Base-by-base conservation (phyloP, 345 rosid genomes). In the Eucalyptus lansdowneana region DNA sequence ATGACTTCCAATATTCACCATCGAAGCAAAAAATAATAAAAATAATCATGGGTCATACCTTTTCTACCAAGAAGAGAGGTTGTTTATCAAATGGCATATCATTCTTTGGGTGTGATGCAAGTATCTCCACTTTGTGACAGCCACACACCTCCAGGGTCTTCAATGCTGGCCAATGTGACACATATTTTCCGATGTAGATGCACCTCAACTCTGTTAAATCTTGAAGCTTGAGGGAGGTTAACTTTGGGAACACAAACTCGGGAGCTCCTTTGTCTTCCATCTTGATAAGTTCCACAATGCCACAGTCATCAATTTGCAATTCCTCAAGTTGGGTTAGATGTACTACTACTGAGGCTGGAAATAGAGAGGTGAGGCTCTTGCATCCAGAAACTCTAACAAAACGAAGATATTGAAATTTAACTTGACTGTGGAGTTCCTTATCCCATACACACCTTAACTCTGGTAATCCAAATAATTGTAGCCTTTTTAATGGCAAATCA, bases 281-380 rank as follows among this genome's bases (percentile, higher is more conserved):
- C 37, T 65, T 2, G 3, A 65, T 65, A 3, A 65, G 37, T 65
- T 65, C 72, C 37, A 65, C 37, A 65, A 65, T 65, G 72, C 72
- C 72, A 65, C 72, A n/a, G 1, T 14, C 10, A n/a, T 0, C 0
- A 2, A 65, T n/a, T 1, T 0, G 0, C 15, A 50, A 50, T 1
- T 50, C 6, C 51, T 14, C 16, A 14, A 50, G 51, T 50, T 14
- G 51, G 51, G 51, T 50, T 50, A 50, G 16, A 50, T 50, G 51
- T 50, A 1, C 0, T 50, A 0, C 51, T 50, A 50, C 16, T 13
- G 16, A 50, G 51, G 51, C 51, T 5, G 16, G 51, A 50, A 50
- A 50, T 50, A 14, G 16, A 50, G 16, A 50, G 16, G 51, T 14
- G 16, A 50, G 51, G 6, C 51, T 50, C 51, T 14, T 50, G 16